These are phyloP conservation scores for Thuidium tamariscinum DNA, from an alignment of 225 moss, liverwort and hornwort species.

Conservation along the genomic window DNA sequence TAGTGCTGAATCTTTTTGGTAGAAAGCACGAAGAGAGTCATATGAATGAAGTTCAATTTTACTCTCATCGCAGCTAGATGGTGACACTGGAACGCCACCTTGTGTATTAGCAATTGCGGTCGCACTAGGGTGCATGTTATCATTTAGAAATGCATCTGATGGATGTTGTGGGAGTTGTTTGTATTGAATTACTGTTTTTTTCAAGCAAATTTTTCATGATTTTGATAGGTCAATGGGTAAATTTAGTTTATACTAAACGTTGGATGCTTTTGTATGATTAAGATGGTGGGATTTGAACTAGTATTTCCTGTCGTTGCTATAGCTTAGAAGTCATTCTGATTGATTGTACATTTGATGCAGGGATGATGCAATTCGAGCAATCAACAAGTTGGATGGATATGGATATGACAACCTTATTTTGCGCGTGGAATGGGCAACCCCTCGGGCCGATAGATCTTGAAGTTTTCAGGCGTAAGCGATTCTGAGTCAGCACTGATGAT, in stretches of 20 bases:
- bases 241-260: neutral
- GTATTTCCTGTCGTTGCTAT: neutral
- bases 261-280: neutral
- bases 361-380: slow-evolving; percentile 83
- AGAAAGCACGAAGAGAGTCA: neutral
- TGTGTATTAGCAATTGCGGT: neutral
- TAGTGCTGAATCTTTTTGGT: neutral
- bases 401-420: slow-evolving; percentile 90
- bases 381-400: slow-evolving; percentile 88
- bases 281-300: neutral
- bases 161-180: neutral
- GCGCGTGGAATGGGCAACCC: slow-evolving; percentile 92
- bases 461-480: neutral
- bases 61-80: neutral
- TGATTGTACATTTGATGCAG: slow-evolving; percentile 20
- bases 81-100: neutral
- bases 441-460: slow-evolving; percentile 63
- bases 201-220: neutral
- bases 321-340: neutral
- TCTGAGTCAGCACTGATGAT: neutral
- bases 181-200: neutral
- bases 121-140: neutral
- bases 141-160: neutral
- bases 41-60: neutral
- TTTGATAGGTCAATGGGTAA: neutral